These are phyloP conservation scores for Wickerhamiella australiensis DNA, from an alignment of 805 yeast species.

Conservation along the genomic window DNA sequence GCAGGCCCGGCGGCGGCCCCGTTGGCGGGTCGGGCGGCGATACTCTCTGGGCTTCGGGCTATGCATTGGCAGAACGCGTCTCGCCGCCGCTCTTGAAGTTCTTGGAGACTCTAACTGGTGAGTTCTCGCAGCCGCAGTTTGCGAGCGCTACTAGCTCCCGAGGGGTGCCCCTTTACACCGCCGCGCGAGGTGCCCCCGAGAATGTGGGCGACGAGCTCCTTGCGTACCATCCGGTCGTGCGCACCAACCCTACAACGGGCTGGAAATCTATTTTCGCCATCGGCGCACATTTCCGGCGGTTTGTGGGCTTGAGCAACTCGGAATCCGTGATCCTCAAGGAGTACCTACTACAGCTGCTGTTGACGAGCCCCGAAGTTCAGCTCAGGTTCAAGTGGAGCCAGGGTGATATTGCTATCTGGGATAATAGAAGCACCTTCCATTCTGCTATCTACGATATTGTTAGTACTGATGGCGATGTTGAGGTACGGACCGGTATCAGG, in stretches of 20 bases:
- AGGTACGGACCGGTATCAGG: slow-evolving; percentile 24
- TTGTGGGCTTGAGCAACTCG: slow-evolving; percentile 37
- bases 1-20: neutral
- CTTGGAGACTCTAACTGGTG: slow-evolving; percentile 31
- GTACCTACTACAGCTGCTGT: slow-evolving; percentile 37
- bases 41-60: slow-evolving; percentile 42
- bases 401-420: slow-evolving; percentile 49
- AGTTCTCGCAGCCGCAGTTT: slow-evolving; percentile 4
- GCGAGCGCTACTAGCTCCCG: neutral
- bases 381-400: slow-evolving; percentile 43
- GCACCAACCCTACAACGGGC: slow-evolving; percentile 57
- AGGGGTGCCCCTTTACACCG: slow-evolving; percentile 15
- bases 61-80: slow-evolving; percentile 42
- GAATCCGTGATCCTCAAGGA: slow-evolving; percentile 37
- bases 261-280: slow-evolving; percentile 47
- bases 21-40: slow-evolving; percentile 33
- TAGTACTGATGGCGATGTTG: slow-evolving; percentile 11
- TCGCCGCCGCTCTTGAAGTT: slow-evolving; percentile 39
- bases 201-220: slow-evolving; percentile 41
- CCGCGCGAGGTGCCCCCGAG: slow-evolving; percentile 24
- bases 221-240: slow-evolving; percentile 45
- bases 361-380: slow-evolving; percentile 38
- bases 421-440: slow-evolving; percentile 45
- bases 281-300: slow-evolving; percentile 25
- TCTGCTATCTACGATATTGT: slow-evolving; percentile 26